Base-by-base conservation (phyloP, 2,329 filamentous ascomycete species). In the Phyllosticta citrichinensis region DNA sequence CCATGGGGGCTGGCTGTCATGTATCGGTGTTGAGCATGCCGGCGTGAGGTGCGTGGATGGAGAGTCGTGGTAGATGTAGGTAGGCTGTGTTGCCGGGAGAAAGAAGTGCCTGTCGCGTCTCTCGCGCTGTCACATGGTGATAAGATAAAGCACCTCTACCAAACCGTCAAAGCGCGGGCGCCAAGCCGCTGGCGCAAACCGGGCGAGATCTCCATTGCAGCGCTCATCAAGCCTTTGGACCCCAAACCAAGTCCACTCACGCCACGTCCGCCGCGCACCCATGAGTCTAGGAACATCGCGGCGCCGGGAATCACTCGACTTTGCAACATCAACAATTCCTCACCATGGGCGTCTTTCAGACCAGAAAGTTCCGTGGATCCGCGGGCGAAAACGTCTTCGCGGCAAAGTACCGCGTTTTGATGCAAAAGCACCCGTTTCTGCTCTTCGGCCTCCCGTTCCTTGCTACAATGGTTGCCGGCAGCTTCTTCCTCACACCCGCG, bases 401-500 rank as follows among this genome's bases (percentile, higher is more conserved):
- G 57, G 83, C 87, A 62, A 80, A 80, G 64, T 99, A 99, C 78
- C 89, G 94, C 62, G 78, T 82, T 33, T 75, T 83, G 63, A 84
- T 99, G 66, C 80, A 84, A 62, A 87, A 82, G 69, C 91, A 89
- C 68, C 95, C 94, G 0, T 99, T 99, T 74, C 78, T 91, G 27
- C 84, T 96, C 64, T 99, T 99, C 72, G 95, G 95, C 2, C 81
- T 99, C 3, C 95, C 94, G 0, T 99, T 99, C 75, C 83, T 99
- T 66, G 78, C 84, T 61, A 87, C 96, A 62, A 96, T 99, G 70
- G 84, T 99, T 25, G 90, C 87, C 1, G 93, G 91, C 0, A 96
- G 90, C 2, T 99, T 99, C 75, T 88, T 96, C 68, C 82, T 99
- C 56, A 97, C 94, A 0, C 94, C 93, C 1, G 94, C 93, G 5